These are phyloP conservation scores for Hyparrhenia diplandra DNA, from an alignment of 176 grass and related monocot genomes.

Conservation along the genomic window DNA sequence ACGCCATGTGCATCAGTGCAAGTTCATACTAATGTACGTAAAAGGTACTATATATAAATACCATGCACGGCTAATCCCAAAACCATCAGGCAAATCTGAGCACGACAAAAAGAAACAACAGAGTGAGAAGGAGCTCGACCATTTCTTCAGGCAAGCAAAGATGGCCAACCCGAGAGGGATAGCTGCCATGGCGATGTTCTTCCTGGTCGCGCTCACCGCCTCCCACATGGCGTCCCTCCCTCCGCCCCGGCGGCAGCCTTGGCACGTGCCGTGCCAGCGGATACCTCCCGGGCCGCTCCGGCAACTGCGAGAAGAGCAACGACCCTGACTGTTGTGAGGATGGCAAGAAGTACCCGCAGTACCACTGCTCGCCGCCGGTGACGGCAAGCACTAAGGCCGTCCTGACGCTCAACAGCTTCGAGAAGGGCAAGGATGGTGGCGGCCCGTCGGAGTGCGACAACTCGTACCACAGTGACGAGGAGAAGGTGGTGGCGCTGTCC, in stretches of 20 bases:
- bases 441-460: constrained; percentile 47
- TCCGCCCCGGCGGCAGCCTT: not conserved
- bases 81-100: not conserved
- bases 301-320: constrained; percentile 42
- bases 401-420: constrained; percentile 55
- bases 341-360: constrained; percentile 49
- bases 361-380: constrained; percentile 54
- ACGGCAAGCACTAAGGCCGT: constrained; percentile 33
- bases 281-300: constrained; percentile 36
- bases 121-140: not conserved
- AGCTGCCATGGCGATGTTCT: not conserved
- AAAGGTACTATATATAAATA: not conserved
- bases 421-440: constrained; percentile 47
- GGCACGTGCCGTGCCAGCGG: constrained; percentile 34
- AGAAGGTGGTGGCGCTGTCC: constrained; percentile 47
- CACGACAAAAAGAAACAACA: not conserved
- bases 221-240: constrained; percentile 19
- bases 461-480: constrained; percentile 35
- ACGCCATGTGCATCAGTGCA: not conserved
- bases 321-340: constrained; percentile 49
- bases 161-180: not conserved
- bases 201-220: constrained; percentile 18
- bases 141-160: not conserved
- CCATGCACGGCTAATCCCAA: not conserved
- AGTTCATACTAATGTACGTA: not conserved